Conservation (phyloP, 176 grass and related monocot species). For the Carex pumila region DNA sequence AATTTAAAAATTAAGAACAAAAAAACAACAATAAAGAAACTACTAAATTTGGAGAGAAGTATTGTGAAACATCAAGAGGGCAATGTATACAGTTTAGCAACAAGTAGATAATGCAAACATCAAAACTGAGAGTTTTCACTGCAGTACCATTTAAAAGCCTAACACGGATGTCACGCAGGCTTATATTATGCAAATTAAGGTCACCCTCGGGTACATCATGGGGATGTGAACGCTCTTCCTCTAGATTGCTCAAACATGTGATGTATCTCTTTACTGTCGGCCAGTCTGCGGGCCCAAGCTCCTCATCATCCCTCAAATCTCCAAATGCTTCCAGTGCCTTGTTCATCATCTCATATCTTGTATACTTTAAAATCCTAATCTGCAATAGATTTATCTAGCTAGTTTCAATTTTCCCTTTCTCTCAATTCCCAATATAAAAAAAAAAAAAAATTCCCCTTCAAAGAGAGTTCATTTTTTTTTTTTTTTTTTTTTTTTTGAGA, state of each 20-base stretch:
- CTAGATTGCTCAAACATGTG: conserved; percentile 71
- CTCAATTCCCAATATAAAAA: not conserved
- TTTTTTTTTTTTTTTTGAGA: too few species aligned
- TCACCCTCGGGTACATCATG: conserved; percentile 50
- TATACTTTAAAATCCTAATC: conserved; percentile 82
- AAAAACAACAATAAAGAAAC: not conserved
- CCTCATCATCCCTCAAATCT: conserved; percentile 89
- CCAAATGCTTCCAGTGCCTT: conserved; percentile 82
- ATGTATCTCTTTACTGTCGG: conserved; percentile 68
- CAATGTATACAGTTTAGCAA: not conserved
- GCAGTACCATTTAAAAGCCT: conserved; percentile 78
- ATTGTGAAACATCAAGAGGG: too few species aligned
- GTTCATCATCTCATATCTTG: conserved; percentile 83
- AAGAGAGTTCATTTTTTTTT: not conserved
- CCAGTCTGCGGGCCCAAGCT: conserved; percentile 95
- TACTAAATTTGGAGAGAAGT: not conserved
- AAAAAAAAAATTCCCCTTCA: not conserved
- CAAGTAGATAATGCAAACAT: conserved; percentile 3
- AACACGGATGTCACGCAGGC: conserved; percentile 63
- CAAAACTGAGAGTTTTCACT: not conserved
- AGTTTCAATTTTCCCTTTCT: not conserved
- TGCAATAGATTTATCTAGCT: conserved; percentile 15
- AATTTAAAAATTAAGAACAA: not conserved
- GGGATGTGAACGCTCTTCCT: conserved; percentile 68
- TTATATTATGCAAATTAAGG: conserved; percentile 46